Base-by-base conservation (phyloP, 2,329 filamentous ascomycete species). In the Dryadomyces quercus-mongolicae region DNA sequence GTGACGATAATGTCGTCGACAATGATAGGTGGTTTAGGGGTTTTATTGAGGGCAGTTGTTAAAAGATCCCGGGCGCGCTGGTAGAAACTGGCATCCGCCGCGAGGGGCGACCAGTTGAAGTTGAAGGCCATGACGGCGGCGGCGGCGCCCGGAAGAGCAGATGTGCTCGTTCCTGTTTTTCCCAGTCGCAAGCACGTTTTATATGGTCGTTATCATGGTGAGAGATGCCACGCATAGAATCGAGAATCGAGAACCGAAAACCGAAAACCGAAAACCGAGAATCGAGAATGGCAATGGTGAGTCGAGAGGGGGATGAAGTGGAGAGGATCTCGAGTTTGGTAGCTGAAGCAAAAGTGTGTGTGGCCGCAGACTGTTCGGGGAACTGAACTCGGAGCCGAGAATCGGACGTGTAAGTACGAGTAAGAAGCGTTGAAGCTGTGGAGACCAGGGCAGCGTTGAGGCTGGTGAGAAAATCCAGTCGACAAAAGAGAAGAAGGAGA, bases 91-190 rank as follows among this genome's bases (percentile, higher is more conserved):
- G 88, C 92, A 74, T 97, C 93, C 66, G 92, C 92, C 73, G 94
- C 93, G 61, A 98, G 80, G 67, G 93, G 93, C 80, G 90, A 95
- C 93, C 93, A 98, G 88, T 97, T 97, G 87, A 98, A 98, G 78
- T 97, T 97, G 86, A 98, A 98, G 63, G 93, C 93, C 93, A 98
- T 98, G 71, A 20, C n/a, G 53, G 38, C 49, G 49, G 38, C 38
- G 21, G 42, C 16, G 20, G 42, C 15, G 36, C 36, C 36, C 49
- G n/a, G 49, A 13, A 12, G 49, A n/a, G 13, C 12, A 5, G 18
- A 20, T 25, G 49, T 6, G 9, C 9, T 20, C 38, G 25, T 34
- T 20, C 34, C 21, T 31, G 2, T 16, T 31, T n/a, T 31, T 49
- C 20, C 13, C 45, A 42, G 21, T 44, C 45, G 46, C 36, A 44